A percentile compares a stretch with the other conserved stretches of the same genome.
Evolutionary conservation across 352 stramenopile species (phyloP).

Genomic region (Hyaloperonospora arabidopsidis): DNA sequence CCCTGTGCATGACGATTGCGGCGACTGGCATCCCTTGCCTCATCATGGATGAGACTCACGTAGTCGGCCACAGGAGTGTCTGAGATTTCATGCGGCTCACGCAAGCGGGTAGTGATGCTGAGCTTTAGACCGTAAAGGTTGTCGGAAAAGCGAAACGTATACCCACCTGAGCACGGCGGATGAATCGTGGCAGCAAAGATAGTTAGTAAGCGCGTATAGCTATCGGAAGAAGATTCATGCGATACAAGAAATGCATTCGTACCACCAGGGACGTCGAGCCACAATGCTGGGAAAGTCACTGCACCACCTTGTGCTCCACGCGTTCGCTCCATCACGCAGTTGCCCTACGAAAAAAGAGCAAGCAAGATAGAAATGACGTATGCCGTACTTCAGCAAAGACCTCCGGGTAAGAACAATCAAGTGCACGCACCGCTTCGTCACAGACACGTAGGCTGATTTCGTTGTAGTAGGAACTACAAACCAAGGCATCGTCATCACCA

Average conservation of each 20-base stretch:
- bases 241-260: conserved; percentile 5
- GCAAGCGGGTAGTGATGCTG: conserved; percentile 43
- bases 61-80: conserved; percentile 32
- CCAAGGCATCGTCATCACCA: conserved; percentile 55
- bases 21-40: conserved; percentile 24
- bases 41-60: conserved; percentile 28
- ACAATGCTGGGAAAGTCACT: conserved; percentile 48
- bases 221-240: neutral
- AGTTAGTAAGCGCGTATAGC: neutral
- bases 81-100: conserved; percentile 37
- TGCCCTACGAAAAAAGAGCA: conserved; percentile 23
- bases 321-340: conserved; percentile 53
- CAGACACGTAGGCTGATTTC: conserved; percentile 48
- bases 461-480: conserved; percentile 60
- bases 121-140: conserved; percentile 51
- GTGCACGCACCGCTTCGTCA: conserved; percentile 39
- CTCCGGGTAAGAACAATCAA: neutral
- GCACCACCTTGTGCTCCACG: conserved; percentile 40
- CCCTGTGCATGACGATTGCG: conserved; percentile 17
- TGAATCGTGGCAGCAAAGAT: neutral
- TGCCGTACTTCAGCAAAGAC: neutral
- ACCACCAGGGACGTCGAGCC: conserved; percentile 61
- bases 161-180: conserved; percentile 37
- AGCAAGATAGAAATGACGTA: neutral
- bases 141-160: conserved; percentile 63